Conservation (phyloP, 805 yeast genomes). For the Candida nanaspora region DNA sequence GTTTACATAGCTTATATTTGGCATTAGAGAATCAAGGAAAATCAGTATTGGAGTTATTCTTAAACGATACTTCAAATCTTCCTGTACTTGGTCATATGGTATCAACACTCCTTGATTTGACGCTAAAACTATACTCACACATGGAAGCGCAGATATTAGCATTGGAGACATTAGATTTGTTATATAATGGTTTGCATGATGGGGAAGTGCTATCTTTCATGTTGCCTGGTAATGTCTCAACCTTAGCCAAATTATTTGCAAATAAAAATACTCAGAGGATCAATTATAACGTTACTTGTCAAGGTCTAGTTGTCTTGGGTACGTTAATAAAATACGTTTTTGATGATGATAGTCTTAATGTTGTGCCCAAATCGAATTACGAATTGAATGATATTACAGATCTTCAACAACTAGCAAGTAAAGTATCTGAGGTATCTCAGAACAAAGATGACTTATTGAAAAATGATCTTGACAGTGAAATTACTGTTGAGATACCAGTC, state of each 20-base stretch:
- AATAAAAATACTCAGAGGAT: slow-evolving; percentile 13
- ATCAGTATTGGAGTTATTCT: slow-evolving; percentile 15
- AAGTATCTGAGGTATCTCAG: neutral
- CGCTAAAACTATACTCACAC: slow-evolving; percentile 5
- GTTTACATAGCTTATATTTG: slow-evolving; percentile 22
- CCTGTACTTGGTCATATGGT: slow-evolving; percentile 43
- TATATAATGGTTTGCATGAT: slow-evolving; percentile 31
- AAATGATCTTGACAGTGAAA: slow-evolving; percentile 1
- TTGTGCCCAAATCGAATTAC: slow-evolving; percentile 5
- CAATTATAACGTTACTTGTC: slow-evolving; percentile 30
- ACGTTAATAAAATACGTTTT: slow-evolving; percentile 29
- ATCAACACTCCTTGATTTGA: slow-evolving; percentile 32
- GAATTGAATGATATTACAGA: slow-evolving; percentile 1
- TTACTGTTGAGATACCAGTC: slow-evolving; percentile 12
- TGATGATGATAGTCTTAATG: slow-evolving; percentile 32
- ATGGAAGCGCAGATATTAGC: slow-evolving; percentile 6
- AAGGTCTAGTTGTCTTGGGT: slow-evolving; percentile 24
- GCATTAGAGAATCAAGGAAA: slow-evolving; percentile 26
- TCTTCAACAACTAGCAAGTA: neutral
- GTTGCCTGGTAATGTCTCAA: slow-evolving; percentile 45
- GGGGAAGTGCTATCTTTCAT: slow-evolving; percentile 44
- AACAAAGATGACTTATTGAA: slow-evolving; percentile 1
- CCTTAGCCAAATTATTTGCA: slow-evolving; percentile 30
- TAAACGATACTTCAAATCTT: slow-evolving; percentile 26
- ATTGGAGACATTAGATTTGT: slow-evolving; percentile 24